These are phyloP conservation scores for Bromus sterilis DNA, from an alignment of 176 grass and related monocot genomes.

Conservation along the genomic window DNA sequence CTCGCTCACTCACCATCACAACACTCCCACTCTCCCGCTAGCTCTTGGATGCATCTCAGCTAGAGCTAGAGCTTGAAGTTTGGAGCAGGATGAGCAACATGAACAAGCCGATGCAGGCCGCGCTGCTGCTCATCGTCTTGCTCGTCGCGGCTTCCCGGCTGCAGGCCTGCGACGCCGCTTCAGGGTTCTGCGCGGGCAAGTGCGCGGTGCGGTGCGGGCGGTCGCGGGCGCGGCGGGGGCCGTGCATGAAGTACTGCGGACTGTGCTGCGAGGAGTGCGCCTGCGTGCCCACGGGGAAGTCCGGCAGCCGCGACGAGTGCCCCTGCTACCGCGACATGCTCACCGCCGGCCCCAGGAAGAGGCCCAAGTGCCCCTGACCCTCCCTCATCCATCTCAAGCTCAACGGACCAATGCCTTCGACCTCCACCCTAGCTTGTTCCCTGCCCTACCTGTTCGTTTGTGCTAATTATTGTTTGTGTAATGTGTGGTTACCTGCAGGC, in stretches of 20 bases:
- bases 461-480: too few relatives aligned
- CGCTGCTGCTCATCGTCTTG: not conserved
- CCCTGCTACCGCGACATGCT: conserved; percentile 66
- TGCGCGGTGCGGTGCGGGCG: conserved; percentile 35
- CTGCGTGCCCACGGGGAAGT: conserved; percentile 40
- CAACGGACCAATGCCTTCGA: not conserved
- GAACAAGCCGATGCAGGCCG: not conserved
- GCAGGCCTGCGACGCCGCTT: conserved; percentile 17
- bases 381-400: not conserved
- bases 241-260: conserved; percentile 40
- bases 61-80: not conserved
- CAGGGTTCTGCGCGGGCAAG: conserved; percentile 54
- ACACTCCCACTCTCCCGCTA: not conserved
- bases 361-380: conserved; percentile 29
- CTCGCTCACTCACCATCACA: not conserved
- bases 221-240: not conserved
- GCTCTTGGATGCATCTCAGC: not conserved
- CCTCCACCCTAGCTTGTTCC: too few relatives aligned
- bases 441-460: not conserved
- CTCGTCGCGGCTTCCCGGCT: not conserved
- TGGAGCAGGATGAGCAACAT: not conserved
- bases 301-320: conserved; percentile 37
- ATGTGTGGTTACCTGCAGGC: too few relatives aligned
- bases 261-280: conserved; percentile 62
- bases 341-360: conserved; percentile 26